Base-by-base conservation (phyloP, 441 rosid species). In the Capsella rubella region DNA sequence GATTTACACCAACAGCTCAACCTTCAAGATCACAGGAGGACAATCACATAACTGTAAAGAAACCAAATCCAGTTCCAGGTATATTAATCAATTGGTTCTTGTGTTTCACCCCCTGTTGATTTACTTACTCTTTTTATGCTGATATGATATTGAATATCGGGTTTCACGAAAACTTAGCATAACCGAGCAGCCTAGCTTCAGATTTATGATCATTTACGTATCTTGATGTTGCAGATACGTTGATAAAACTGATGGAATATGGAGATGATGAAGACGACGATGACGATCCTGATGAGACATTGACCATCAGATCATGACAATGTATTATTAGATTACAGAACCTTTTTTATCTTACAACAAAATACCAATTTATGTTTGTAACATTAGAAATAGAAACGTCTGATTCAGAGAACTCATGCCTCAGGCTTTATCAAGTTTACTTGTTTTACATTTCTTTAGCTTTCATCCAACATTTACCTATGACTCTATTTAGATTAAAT, bases 241-340 rank as follows among this genome's bases (percentile, higher is more conserved):
- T 92, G 78, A 84, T 91, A 69, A 90, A 92, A 82, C 78, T 95
- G 78, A 86, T 92, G 93, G 92, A 93, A 73, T 89, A 95, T 75
- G 92, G 98, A n/a, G 93, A 95, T 5, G 99, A 92, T 25, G 99
- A 90, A 21, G 95, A 94, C 31, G 90, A 88, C 50, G 96, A 92
- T 6, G 92, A 92, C 29, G 92, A 89, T 34, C 52, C 74, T 0
- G 88, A 89, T n/a, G 90, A 83, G 78, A 61, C 76, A 65, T 28
- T 21, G 37, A 59, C 21, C 13, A 37, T 39, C 25, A 31, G 25
- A 29, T 72, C 54, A 3, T 63, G 62, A 71, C 45, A 31, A 3
- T 67, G 39, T 64, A 28, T 16, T 27, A 9, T 16, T 27, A 9
- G 53, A 52, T 45, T 42, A 62, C 11, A 6, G 46, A 63, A 46